These are phyloP conservation scores for Pouteria glomerata DNA, from an alignment of 148 eudicot species.

Conservation along the genomic window DNA sequence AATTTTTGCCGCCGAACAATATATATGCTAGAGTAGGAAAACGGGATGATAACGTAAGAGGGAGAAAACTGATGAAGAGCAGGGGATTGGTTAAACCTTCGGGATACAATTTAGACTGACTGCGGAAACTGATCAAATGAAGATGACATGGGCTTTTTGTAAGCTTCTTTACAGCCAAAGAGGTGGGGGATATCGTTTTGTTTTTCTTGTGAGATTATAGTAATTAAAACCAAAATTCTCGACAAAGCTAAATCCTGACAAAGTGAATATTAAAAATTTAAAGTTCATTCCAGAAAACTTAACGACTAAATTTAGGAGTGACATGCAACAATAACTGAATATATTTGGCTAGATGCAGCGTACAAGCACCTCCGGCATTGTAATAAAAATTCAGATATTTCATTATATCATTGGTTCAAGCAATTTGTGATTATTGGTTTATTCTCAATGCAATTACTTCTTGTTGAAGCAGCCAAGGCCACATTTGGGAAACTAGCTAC, in stretches of 20 bases:
- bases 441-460: too few relatives aligned
- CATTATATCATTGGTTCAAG: too few relatives aligned
- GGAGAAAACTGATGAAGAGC: slow-evolving; percentile 44
- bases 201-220: neutral
- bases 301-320: neutral
- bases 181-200: neutral
- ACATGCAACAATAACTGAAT: neutral
- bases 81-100: slow-evolving; percentile 40
- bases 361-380: too few relatives aligned
- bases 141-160: neutral
- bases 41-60: slow-evolving; percentile 35
- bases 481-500: too few relatives aligned
- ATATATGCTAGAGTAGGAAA: slow-evolving; percentile 43
- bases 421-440: too few relatives aligned
- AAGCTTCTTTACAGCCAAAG: neutral
- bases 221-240: neutral
- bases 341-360: too few relatives aligned
- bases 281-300: neutral
- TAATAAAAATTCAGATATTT: too few relatives aligned
- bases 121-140: slow-evolving; percentile 9
- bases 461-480: too few relatives aligned
- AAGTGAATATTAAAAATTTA: neutral
- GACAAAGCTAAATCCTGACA: neutral
- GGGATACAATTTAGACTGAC: slow-evolving; percentile 38
- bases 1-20: too few relatives aligned